Evolutionary conservation across 164 flowering plant genomes (phyloP), one percentile per base, ranked within the genome.

Genomic region (Piper betle): DNA sequence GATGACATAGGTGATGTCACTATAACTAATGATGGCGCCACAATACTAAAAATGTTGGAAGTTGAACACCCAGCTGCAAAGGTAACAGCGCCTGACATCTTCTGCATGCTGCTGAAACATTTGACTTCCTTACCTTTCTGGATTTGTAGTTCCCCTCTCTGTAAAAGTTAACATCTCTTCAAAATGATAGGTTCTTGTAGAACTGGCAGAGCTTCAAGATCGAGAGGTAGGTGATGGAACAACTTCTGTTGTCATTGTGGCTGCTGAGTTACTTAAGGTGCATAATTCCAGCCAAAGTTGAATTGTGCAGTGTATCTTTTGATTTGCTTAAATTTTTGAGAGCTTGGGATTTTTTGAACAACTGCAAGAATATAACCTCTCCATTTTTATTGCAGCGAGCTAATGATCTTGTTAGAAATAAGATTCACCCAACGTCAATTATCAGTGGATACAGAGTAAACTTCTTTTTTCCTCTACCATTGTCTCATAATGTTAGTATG

Each of bases 21-120:
- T 10, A 88, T 94, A 46, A 88, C 97, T 40, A 94, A 94, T 68
- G 99, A 94, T 68, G 99, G 99, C 71, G 97, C 99, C n/a, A 94
- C 99, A 2, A 91, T 94, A 66, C 81, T 94, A 11, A 85, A 80
- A 78, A 94, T 94, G 97, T 77, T 94, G 56, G 99, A 94, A 70
- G 96, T 94, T 58, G 97, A 94, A 78, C 99, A 94, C 68, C 96
- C 99, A 53, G 96, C 99, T 70, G 99, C 97, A n/a, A 94, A 94
- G 97, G 99, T 87, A 67, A 61, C 10, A 46, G 50, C 1, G 50
- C 1, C 11, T 5, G 12, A 10, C 50, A 46, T 46, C 50, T 46
- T 46, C 15, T 46, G 12, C 50, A 10, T 46, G 56, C 43, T 59
- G 4, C 41, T 55, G 38, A 57, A 58, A 11, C 40, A 37, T 67